Conservation (phyloP, 805 yeast genomes). For the Grigorovia humatica region DNA sequence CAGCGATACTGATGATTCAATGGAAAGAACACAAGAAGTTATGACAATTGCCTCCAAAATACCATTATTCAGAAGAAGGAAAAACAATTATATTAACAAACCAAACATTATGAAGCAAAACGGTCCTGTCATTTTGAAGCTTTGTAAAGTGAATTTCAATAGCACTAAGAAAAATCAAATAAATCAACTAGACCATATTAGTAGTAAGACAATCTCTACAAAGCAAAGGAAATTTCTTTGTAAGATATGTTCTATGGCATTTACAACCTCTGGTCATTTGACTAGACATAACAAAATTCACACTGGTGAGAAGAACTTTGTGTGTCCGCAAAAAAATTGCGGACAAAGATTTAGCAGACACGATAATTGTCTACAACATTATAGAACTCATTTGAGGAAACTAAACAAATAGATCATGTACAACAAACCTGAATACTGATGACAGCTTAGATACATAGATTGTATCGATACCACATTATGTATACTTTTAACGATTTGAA, state of each 20-base stretch:
- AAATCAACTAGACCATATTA: background rate
- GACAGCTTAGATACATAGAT: background rate
- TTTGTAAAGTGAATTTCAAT: slow-evolving; percentile 2
- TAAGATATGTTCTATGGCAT: slow-evolving; percentile 29
- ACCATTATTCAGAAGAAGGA: slow-evolving; percentile 2
- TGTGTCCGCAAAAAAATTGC: slow-evolving; percentile 75
- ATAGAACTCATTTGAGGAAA: slow-evolving; percentile 61
- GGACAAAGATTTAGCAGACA: slow-evolving; percentile 79
- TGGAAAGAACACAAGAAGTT: background rate
- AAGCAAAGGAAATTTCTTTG: slow-evolving; percentile 9
- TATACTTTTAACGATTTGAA: too few relatives aligned
- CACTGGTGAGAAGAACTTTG: slow-evolving; percentile 82
- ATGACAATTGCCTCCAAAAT: slow-evolving; percentile 4
- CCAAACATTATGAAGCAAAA: background rate
- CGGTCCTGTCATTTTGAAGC: slow-evolving; percentile 2
- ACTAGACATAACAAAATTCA: slow-evolving; percentile 84
- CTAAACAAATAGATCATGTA: slow-evolving; percentile 9
- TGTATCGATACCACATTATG: background rate
- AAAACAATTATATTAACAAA: slow-evolving; percentile 1
- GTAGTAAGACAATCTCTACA: background rate
- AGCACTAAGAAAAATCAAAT: background rate
- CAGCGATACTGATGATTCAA: background rate
- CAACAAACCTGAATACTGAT: background rate
- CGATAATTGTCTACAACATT: slow-evolving; percentile 91
- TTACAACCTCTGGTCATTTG: slow-evolving; percentile 84